A percentile compares a stretch with the other conserved stretches of the same genome.
These are phyloP conservation scores for Cenchrus americanus DNA, from an alignment of 176 grass and related monocot genomes.

Conservation along the genomic window DNA sequence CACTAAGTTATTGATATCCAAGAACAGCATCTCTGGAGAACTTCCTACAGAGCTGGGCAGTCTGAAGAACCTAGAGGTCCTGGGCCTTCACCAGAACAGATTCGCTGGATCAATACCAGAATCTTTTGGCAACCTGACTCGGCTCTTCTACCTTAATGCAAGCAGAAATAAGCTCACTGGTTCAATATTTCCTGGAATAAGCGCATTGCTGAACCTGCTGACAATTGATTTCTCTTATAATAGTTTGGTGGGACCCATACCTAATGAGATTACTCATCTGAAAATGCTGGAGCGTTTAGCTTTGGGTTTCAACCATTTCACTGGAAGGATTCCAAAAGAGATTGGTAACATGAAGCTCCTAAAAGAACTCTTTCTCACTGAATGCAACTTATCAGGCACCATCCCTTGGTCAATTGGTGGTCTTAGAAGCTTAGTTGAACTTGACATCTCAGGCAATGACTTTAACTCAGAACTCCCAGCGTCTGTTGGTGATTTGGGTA, in stretches of 20 bases:
- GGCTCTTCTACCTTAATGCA: constrained; percentile 58
- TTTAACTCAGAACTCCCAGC: constrained; percentile 64
- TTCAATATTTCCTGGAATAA: constrained; percentile 65
- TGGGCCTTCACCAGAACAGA: constrained; percentile 53
- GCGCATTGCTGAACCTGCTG: constrained; percentile 46
- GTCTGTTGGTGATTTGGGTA: constrained; percentile 60
- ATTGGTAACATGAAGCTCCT: constrained; percentile 68
- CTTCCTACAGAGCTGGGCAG: constrained; percentile 67
- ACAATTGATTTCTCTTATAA: constrained; percentile 70
- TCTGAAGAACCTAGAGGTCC: constrained; percentile 56
- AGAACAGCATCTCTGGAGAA: constrained; percentile 58
- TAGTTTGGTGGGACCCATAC: constrained; percentile 55
- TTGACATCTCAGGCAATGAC: constrained; percentile 71
- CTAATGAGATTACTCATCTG: constrained; percentile 57
- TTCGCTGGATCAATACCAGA: constrained; percentile 64
- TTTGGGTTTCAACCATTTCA: constrained; percentile 58
- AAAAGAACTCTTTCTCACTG: constrained; percentile 46
- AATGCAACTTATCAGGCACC: constrained; percentile 62
- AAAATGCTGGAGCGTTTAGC: constrained; percentile 51
- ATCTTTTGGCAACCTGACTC: constrained; percentile 57
- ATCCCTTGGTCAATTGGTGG: constrained; percentile 61
- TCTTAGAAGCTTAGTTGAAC: constrained; percentile 57
- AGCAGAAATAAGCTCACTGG: constrained; percentile 57
- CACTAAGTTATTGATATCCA: constrained; percentile 54
- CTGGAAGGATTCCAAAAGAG: constrained; percentile 65